Conservation (phyloP, 345 rosid genomes). For the Balakata baccata region DNA sequence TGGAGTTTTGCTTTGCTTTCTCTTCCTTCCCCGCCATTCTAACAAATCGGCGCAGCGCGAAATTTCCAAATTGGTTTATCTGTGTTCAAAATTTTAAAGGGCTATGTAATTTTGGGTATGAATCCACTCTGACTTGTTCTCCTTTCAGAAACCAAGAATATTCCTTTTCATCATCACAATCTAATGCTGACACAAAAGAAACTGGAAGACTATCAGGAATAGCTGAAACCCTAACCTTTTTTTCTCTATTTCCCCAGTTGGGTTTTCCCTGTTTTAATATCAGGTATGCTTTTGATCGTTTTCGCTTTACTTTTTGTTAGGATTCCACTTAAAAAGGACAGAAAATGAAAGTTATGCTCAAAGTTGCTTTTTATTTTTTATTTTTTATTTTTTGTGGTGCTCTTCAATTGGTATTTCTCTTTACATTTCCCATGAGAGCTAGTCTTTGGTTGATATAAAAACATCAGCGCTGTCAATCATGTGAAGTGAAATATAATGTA, state of each 20-base stretch:
- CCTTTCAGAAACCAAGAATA: slow-evolving; percentile 10
- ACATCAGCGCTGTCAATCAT: background rate
- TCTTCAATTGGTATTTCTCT: background rate
- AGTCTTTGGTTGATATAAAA: background rate
- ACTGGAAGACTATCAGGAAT: background rate
- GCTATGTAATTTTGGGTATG: background rate
- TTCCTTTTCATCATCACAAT: slow-evolving; percentile 1
- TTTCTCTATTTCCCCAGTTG: background rate
- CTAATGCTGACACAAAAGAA: background rate
- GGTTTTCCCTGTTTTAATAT: background rate
- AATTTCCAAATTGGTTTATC: background rate
- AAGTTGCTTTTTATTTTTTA: too few species aligned
- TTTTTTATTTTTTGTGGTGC: background rate
- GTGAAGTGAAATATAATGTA: background rate
- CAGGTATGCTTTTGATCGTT: background rate
- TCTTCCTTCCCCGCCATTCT: background rate
- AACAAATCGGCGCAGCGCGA: background rate
- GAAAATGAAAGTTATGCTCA: slow-evolving; percentile 18
- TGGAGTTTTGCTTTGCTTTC: background rate
- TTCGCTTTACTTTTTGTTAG: background rate
- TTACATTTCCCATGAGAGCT: background rate
- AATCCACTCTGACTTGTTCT: background rate
- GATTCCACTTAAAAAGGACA: background rate
- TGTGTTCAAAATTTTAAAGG: slow-evolving; percentile 5
- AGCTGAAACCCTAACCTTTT: background rate